Evolutionary conservation across 2,329 filamentous ascomycete species (phyloP).

Genomic region (Dactylellina leptospora): DNA sequence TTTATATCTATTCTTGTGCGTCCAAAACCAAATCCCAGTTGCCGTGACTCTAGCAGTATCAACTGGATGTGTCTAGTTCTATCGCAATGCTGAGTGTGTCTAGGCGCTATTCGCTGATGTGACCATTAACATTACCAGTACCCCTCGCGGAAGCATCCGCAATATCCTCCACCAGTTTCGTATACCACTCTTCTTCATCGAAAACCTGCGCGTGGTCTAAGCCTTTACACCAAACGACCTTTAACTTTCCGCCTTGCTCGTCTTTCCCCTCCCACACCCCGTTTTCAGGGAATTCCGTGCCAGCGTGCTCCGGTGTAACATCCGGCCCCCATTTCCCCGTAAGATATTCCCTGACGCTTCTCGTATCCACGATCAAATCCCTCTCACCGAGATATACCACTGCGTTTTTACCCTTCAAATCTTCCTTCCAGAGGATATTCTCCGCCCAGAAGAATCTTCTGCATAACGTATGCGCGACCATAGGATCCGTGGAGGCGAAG

Average conservation of each 20-base stretch:
- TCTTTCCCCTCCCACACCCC: slow-evolving; percentile 51
- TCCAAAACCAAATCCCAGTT: no score
- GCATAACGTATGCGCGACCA: slow-evolving; percentile 68
- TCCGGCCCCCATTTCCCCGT: slow-evolving; percentile 54
- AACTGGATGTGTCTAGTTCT: neutral
- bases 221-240: slow-evolving; percentile 67
- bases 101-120: no score
- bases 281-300: slow-evolving; percentile 54
- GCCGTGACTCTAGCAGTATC: neutral
- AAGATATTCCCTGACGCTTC: slow-evolving; percentile 54
- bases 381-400: slow-evolving; percentile 65
- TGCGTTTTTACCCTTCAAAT: slow-evolving; percentile 63
- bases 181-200: slow-evolving; percentile 58
- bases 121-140: neutral
- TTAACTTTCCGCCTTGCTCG: slow-evolving; percentile 61
- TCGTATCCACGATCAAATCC: slow-evolving; percentile 56
- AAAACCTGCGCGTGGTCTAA: slow-evolving; percentile 69
- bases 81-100: no score
- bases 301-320: slow-evolving; percentile 55
- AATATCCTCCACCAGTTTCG: slow-evolving; percentile 45
- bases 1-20: no score
- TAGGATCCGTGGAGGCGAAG: slow-evolving; percentile 69
- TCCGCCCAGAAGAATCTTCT: slow-evolving; percentile 71
- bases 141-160: slow-evolving; percentile 14
- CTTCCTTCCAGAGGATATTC: slow-evolving; percentile 70